Base-by-base conservation (phyloP, 2,329 filamentous ascomycete genomes). In the Pseudogymnoascus sp. region DNA sequence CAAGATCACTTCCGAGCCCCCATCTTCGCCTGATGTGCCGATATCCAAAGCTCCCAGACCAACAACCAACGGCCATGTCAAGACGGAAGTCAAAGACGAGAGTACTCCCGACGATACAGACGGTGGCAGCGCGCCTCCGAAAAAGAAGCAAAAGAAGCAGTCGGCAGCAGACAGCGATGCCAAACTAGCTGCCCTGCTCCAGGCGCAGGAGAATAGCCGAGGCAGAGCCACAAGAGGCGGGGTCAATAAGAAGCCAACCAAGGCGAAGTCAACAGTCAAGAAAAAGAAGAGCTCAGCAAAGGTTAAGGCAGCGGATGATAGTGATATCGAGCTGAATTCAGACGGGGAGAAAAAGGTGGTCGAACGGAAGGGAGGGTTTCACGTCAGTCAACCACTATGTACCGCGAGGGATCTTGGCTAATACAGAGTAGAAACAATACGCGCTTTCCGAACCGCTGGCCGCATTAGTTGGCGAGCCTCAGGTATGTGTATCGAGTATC, bases 351-450 rank as follows among this genome's bases (percentile, higher is more conserved):
- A 84, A 73, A 83, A 90, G 78, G 83, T 85, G 70, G 81, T 84
- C 19, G 85, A 84, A 66, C 86, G 89, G 68, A 96, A 92, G 71
- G 90, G 92, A 37, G 94, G 92, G 2, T 99, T 99, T 72, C 92
- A 97, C 72, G 86, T 88, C 78, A 71, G 83, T 75, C 41, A 77
- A 77, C 2, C 16, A 23, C 23, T 12, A 62, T 12, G 35, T 61
- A 6, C 12, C 7, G 12, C 29, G 31, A 23, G 12, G 3, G 16
- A 35, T 35, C 37, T 39, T 26, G 23, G n/a, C 61, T 66, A 55
- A 63, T 59, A 6, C 21, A 43, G 58, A 29, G 60, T 55, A 70
- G 80, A 92, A 92, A 77, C 88, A 88, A 0, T 90, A 92, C 74
- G 84, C 84, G 64, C 83, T 94, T 58, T 92, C 89, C 68, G 79